Evolutionary conservation across 345 rosid species (phyloP).

Genomic region (Bruguiera gymnorhiza): DNA sequence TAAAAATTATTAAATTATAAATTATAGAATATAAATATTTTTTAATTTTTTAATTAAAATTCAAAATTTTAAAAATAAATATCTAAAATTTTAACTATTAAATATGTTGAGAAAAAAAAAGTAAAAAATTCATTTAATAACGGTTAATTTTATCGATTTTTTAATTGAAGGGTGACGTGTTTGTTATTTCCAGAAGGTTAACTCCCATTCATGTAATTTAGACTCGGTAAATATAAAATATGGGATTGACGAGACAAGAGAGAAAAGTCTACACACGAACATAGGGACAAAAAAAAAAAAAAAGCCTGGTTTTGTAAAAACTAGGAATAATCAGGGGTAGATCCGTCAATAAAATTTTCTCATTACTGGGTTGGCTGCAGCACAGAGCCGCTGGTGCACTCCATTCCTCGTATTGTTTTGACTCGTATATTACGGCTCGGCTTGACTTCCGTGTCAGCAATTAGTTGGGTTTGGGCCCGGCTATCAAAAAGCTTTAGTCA

Average conservation of each 20-base stretch:
- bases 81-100: too few relatives aligned
- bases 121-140: too few relatives aligned
- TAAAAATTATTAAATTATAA: too few relatives aligned
- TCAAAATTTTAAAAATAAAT: too few relatives aligned
- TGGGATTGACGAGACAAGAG: not conserved
- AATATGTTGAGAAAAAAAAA: too few relatives aligned
- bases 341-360: not conserved
- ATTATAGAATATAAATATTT: too few relatives aligned
- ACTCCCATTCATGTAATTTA: not conserved
- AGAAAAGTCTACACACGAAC: not conserved
- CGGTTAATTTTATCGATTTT: too few relatives aligned
- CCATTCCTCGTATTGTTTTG: not conserved
- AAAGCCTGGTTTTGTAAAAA: not conserved
- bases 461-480: not conserved
- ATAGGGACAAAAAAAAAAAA: not conserved
- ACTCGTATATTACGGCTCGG: not conserved
- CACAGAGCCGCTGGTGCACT: not conserved
- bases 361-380: not conserved
- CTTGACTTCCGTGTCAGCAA: not conserved
- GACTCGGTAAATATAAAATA: slow-evolving; percentile 9
- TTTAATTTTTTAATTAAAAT: too few relatives aligned
- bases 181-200: not conserved
- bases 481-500: too few relatives aligned
- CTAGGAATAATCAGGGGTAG: not conserved
- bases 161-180: too few relatives aligned